Evolutionary conservation across 169 alveolate species (phyloP), one percentile per base, ranked within the genome.

Genomic region (Besnoitia besnoiti): DNA sequence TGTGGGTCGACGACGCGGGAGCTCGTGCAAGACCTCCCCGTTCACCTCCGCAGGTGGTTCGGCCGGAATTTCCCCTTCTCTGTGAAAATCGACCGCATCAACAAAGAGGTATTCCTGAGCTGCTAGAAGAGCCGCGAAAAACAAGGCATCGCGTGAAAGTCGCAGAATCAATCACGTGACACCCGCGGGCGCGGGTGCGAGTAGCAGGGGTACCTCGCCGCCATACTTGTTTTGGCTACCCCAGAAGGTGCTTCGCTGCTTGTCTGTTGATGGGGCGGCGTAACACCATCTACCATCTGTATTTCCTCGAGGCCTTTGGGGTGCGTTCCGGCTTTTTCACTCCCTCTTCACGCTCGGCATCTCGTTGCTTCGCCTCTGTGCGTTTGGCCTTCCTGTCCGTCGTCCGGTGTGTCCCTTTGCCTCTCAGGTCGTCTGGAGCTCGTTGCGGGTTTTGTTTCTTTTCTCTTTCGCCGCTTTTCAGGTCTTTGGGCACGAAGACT

Each of bases 401-500:
- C n/a, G n/a, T 49, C 59, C 59, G 7, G 59, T 16, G 59, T 49
- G 59, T 49, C 77, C 77, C 10, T 61, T 61, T n/a, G 35, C 37
- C 12, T 61, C 37, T 4, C 8, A 19, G 14, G 77, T 61, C 21
- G 35, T 61, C 37, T 61, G 40, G 30, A 19, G 30, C 37, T 61
- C 12, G 37, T 61, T 61, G 30, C 77, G 77, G 21, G 77, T 61
- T 10, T 27, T 61, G 8, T 61, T n/a, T 30, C 33, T 30, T n/a
- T n/a, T 61, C 77, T n/a, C 37, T 61, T 61, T 30, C 33, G 33
- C 49, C 5, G 4, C n/a, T 47, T 47, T 62, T 24, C 79, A 62
- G 79, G 85, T 85, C 21, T 85, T 85, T 42, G 75, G 75, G 16
- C 33, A 85, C 84, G 27, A 16, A 10, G 30, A 37, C 84, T 67